These are phyloP conservation scores for Saccharomycopsis synnaedendra DNA, from an alignment of 805 yeast genomes.

Conservation along the genomic window DNA sequence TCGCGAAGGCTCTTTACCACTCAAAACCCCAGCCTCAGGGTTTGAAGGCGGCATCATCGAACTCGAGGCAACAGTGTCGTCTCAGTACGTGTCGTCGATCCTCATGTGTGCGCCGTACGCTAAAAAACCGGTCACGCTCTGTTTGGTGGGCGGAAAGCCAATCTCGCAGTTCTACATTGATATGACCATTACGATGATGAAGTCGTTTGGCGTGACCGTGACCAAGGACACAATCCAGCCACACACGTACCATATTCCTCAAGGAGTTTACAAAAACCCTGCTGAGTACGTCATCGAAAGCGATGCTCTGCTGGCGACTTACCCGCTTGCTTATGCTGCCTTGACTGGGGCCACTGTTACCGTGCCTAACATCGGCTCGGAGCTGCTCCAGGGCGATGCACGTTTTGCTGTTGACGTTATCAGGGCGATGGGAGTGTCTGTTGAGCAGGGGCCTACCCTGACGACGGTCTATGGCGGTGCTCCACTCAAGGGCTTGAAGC, in stretches of 20 bases:
- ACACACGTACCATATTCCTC: constrained; percentile 85
- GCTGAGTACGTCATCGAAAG: constrained; percentile 81
- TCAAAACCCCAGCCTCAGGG: constrained; percentile 55
- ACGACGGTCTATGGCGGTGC: constrained; percentile 75
- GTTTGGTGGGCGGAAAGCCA: constrained; percentile 93
- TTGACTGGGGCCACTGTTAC: constrained; percentile 88
- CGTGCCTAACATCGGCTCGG: constrained; percentile 85
- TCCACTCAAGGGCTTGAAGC: constrained; percentile 57
- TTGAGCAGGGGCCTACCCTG: constrained; percentile 68
- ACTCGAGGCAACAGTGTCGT: constrained; percentile 90
- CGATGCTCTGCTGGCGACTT: constrained; percentile 96
- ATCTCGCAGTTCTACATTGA: constrained; percentile 92
- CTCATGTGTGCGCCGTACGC: constrained; percentile 98
- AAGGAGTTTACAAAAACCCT: constrained; percentile 73
- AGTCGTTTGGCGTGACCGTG: constrained; percentile 73
- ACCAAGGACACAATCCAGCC: constrained; percentile 56
- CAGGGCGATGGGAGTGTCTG: constrained; percentile 90
- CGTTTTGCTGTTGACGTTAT: constrained; percentile 89
- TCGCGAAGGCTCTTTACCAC: constrained; percentile 73
- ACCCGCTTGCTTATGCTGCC: constrained; percentile 96
- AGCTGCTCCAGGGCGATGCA: constrained; percentile 95
- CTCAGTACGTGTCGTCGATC: constrained; percentile 93
- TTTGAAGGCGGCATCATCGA: constrained; percentile 88
- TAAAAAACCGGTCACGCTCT: constrained; percentile 69
- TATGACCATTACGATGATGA: constrained; percentile 96